phyloP scores from a whole-genome alignment of 1,284 basidiomycete genomes.

The Inonotus hispidus region DNA sequence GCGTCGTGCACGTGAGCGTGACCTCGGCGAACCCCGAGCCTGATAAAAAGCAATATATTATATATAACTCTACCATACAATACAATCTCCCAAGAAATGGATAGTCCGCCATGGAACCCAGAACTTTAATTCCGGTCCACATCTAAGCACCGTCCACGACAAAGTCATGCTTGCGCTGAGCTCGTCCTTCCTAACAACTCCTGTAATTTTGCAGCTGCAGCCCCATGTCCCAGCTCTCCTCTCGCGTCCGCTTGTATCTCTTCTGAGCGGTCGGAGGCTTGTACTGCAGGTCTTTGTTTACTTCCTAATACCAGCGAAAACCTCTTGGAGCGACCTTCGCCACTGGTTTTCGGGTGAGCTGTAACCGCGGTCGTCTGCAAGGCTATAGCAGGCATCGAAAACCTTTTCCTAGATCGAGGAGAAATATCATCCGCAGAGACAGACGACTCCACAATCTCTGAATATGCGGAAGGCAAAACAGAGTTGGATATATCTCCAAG shows the following conservation, averaged over 20 bases:
- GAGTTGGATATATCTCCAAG: slow-evolving; percentile 2
- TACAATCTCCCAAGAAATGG: background rate
- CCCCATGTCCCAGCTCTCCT: slow-evolving; percentile 26
- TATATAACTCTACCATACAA: background rate
- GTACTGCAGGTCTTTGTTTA: slow-evolving; percentile 20
- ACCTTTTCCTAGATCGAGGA: slow-evolving; percentile 56
- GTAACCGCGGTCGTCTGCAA: slow-evolving; percentile 69
- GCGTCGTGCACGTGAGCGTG: slow-evolving; percentile 8
- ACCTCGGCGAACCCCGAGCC: background rate
- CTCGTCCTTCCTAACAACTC: slow-evolving; percentile 32
- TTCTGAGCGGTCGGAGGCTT: background rate
- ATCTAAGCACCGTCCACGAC: background rate
- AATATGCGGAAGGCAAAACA: slow-evolving; percentile 17
- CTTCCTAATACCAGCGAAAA: slow-evolving; percentile 54
- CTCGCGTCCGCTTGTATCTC: background rate
- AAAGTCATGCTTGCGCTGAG: background rate
- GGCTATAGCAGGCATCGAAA: slow-evolving; percentile 68
- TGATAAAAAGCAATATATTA: background rate
- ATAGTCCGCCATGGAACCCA: background rate
- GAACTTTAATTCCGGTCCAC: background rate
- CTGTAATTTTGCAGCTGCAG: slow-evolving; percentile 32
- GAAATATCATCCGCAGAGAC: slow-evolving; percentile 45
- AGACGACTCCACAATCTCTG: slow-evolving; percentile 19
- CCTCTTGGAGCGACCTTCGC: slow-evolving; percentile 39
- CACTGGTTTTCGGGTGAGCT: slow-evolving; percentile 40